Base-by-base conservation (phyloP, 2,329 filamentous ascomycete species). In the Talaromyces rugulosus region DNA sequence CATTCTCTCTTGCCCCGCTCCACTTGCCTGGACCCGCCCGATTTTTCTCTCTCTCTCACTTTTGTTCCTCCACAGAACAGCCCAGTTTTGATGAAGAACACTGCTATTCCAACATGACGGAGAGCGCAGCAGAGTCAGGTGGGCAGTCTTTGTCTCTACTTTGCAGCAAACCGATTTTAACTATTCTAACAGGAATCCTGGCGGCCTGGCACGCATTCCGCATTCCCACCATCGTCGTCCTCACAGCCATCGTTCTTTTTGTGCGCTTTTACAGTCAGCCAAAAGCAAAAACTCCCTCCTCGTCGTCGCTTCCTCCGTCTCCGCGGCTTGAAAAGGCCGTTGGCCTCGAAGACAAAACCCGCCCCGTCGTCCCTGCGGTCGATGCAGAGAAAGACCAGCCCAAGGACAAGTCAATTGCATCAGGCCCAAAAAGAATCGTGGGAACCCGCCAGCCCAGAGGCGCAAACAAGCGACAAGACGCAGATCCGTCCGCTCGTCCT, bases 161-260 rank as follows among this genome's bases (percentile, higher is more conserved):
- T 16, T 30, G 11, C 11, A 31, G 4, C 1, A 42, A 40, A 4
- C 8, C 12, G 14, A n/a, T 54, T 5, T 57, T 63, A 12, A 60
- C 53, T 36, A 5, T 33, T n/a, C 27, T 23, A 16, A 14, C 40
- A 80, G 78, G 72, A 59, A 53, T 77, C 9, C 66, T 80, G 61
- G 71, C 73, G 64, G 61, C 76, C 62, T 83, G 81, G 81, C 81
- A 83, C 69, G 67, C 70, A 18, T 77, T 80, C 69, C 78, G 81
- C 64, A 70, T 80, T 27, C 75, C 77, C 12, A 69, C 82, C 44
- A 72, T 83, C 44, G 63, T 81, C 47, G 71, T 73, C 14, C 69
- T 76, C 36, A 73, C 72, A 3, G 63, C 75, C 27, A 63, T 80
- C 44, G 64, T 74, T 28, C 16, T 73, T 6, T 66, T 65, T 50